Evolutionary conservation across 768 basidiomycete species (phyloP).

Genomic region (Neoboletus magnificus): DNA sequence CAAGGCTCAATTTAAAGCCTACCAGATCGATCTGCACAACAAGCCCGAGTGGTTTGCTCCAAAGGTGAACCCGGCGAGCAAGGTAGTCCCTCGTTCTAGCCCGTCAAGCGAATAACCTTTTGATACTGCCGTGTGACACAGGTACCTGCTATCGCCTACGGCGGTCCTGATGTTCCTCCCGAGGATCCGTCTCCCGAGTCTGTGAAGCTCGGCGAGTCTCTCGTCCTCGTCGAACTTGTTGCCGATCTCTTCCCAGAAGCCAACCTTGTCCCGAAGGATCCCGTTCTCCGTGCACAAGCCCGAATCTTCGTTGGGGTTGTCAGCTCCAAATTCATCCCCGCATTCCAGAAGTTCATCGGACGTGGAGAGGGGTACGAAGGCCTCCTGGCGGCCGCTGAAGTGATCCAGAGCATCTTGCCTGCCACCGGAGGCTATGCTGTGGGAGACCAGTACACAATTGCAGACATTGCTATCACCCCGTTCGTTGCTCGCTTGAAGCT

Average conservation of each 20-base stretch:
- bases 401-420: conserved; percentile 51
- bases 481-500: conserved; percentile 56
- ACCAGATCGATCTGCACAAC: conserved; percentile 57
- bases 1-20: conserved; percentile 45
- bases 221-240: conserved; percentile 63
- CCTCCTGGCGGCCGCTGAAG: conserved; percentile 43
- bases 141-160: conserved; percentile 47
- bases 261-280: conserved; percentile 50
- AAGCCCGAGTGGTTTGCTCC: conserved; percentile 70
- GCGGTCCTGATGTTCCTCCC: conserved; percentile 53
- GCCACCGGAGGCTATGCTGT: conserved; percentile 37
- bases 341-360: conserved; percentile 35
- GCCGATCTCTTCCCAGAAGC: conserved; percentile 54
- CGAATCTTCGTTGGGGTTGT: conserved; percentile 63
- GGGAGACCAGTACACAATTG: conserved; percentile 41
- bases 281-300: conserved; percentile 52
- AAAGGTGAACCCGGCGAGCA: conserved; percentile 63
- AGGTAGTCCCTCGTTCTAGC: conserved; percentile 37
- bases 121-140: background rate
- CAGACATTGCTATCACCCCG: conserved; percentile 59
- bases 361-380: conserved; percentile 41
- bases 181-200: conserved; percentile 59
- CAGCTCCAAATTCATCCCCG: conserved; percentile 42
- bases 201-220: conserved; percentile 60
- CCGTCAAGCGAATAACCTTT: background rate